Evolutionary conservation across 1,284 basidiomycete species (phyloP).

Genomic region (Cryptococcus jaspeensis): DNA sequence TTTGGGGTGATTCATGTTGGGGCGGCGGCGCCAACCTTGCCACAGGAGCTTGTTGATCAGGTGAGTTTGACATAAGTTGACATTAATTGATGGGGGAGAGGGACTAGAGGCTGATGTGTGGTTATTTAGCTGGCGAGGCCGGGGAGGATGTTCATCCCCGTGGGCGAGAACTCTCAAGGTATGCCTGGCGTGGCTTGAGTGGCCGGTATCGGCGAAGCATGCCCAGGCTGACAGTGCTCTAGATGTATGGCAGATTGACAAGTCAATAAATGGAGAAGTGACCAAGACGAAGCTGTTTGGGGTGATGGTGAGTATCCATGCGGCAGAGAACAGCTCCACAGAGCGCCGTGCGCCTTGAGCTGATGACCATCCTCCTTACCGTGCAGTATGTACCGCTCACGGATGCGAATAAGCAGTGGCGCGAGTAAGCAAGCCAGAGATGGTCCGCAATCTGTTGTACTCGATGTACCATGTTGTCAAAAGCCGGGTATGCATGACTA

Average conservation of each 20-base stretch:
- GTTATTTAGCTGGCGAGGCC: conserved; percentile 68
- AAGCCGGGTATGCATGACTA: too few species aligned
- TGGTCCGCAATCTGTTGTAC: too few species aligned
- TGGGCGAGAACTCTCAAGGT: conserved; percentile 60
- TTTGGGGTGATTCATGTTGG: conserved; percentile 93
- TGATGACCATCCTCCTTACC: background rate
- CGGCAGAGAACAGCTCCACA: background rate
- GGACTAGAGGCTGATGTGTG: background rate
- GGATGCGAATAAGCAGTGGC: conserved; percentile 47
- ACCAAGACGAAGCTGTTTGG: conserved; percentile 69
- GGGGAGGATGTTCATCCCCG: conserved; percentile 91
- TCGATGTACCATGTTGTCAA: too few species aligned
- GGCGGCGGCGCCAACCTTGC: conserved; percentile 79
- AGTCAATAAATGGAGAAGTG: conserved; percentile 69
- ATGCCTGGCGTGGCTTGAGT: background rate
- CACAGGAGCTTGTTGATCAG: conserved; percentile 66
- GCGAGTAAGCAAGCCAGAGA: conserved; percentile 6
- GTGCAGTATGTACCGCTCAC: conserved; percentile 54
- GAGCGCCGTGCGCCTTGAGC: too few species aligned
- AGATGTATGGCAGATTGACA: conserved; percentile 78
- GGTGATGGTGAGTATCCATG: conserved; percentile 63
- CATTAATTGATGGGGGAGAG: background rate
- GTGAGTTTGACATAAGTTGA: conserved; percentile 16
- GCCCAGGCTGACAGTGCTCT: conserved; percentile 23
- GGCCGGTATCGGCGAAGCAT: background rate